Conservation (phyloP, 331 rosid species). For the Acacia pycnantha region DNA sequence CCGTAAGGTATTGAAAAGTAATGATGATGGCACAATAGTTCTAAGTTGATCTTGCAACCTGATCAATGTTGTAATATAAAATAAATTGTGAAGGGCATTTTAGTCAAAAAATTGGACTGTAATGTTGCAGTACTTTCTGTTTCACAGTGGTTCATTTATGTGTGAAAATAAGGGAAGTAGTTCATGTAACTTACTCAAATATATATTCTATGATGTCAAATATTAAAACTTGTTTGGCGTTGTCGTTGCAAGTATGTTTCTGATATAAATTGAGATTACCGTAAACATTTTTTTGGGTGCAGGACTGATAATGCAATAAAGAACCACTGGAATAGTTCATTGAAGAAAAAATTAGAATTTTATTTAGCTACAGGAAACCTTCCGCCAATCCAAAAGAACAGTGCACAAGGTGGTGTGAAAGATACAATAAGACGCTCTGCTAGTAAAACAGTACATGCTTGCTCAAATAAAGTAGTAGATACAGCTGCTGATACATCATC, state of each 20-base stretch:
- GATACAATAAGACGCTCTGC: constrained; percentile 53
- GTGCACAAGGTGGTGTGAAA: constrained; percentile 54
- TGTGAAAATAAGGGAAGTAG: not conserved
- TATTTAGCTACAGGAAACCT: constrained; percentile 87
- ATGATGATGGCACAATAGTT: not conserved
- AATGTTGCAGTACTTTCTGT: not conserved
- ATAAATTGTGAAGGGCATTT: not conserved
- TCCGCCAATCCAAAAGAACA: constrained; percentile 72
- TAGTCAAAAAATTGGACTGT: not conserved
- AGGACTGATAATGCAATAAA: constrained; percentile 98
- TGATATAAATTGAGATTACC: not conserved
- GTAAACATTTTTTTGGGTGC: constrained; percentile 23
- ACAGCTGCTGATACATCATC: constrained; percentile 68
- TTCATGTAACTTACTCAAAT: not conserved
- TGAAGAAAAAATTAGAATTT: constrained; percentile 90
- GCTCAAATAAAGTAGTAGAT: constrained; percentile 57
- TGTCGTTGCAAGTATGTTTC: not conserved
- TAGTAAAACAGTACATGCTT: constrained; percentile 42
- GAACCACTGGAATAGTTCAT: constrained; percentile 99
- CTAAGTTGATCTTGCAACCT: not conserved
- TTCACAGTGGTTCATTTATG: not conserved
- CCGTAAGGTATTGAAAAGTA: not conserved
- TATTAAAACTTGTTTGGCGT: not conserved
- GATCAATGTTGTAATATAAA: not conserved
- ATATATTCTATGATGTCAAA: constrained; percentile 14